These are phyloP conservation scores for Lichtheimia corymbifera DNA, from an alignment of 371 early-diverging fungal genomes.

Conservation along the genomic window DNA sequence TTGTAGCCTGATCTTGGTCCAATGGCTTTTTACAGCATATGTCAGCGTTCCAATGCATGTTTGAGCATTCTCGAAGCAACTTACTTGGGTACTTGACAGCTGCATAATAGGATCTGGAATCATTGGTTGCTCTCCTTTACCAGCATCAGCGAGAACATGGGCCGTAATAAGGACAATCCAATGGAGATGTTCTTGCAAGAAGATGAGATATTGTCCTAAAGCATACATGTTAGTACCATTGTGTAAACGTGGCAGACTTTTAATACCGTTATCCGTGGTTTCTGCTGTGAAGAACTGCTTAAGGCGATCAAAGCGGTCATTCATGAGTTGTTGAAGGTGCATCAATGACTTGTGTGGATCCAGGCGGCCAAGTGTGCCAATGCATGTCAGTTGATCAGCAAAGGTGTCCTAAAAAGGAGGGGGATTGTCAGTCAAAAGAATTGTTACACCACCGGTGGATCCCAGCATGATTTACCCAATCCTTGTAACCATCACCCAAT, in stretches of 20 bases:
- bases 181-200: slow-evolving; percentile 69
- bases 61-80: too few species aligned
- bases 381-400: slow-evolving; percentile 73
- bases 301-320: slow-evolving; percentile 51
- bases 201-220: background rate
- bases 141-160: slow-evolving; percentile 68
- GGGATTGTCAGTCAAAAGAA: too few species aligned
- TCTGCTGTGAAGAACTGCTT: slow-evolving; percentile 33
- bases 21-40: background rate
- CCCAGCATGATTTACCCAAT: slow-evolving; percentile 44
- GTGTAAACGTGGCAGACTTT: too few species aligned
- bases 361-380: slow-evolving; percentile 66
- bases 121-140: slow-evolving; percentile 72
- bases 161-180: slow-evolving; percentile 75
- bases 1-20: slow-evolving; percentile 58
- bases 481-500: slow-evolving; percentile 64
- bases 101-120: slow-evolving; percentile 67
- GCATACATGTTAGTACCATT: background rate
- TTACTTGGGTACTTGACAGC: slow-evolving; percentile 54
- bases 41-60: too few species aligned
- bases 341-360: slow-evolving; percentile 54
- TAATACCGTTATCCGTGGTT: background rate
- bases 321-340: slow-evolving; percentile 50
- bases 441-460: background rate
- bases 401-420: slow-evolving; percentile 54